phyloP scores from a whole-genome alignment of 306 rosid species.

The Boehmeria nivea region DNA sequence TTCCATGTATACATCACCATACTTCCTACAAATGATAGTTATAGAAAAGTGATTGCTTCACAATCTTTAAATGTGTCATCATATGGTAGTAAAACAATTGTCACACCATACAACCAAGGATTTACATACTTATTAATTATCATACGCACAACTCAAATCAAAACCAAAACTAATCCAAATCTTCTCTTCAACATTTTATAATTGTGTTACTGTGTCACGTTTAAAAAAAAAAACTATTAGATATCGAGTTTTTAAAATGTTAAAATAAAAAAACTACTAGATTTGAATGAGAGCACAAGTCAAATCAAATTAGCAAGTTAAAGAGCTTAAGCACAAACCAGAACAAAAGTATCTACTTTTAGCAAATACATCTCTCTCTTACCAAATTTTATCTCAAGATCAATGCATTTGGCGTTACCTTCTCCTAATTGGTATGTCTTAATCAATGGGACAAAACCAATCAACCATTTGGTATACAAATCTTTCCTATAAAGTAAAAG shows the following conservation, averaged over 20 bases:
- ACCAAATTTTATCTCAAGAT: background rate
- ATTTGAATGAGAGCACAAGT: background rate
- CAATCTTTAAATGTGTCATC: background rate
- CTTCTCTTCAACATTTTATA: no score
- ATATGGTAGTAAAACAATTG: background rate
- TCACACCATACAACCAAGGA: background rate
- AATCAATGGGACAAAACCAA: conserved; percentile 4
- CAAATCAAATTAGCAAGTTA: background rate
- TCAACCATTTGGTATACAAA: background rate
- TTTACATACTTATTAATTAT: background rate
- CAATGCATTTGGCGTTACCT: background rate
- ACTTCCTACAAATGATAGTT: background rate
- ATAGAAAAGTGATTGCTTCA: background rate
- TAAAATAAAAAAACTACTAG: background rate
- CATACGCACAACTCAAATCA: no score
- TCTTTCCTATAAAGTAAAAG: conserved; percentile 1
- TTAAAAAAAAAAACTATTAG: no score
- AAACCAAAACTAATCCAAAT: no score
- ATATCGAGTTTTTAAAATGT: background rate
- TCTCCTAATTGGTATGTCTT: conserved; percentile 8
- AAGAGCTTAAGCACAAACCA: background rate
- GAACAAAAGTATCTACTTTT: conserved; percentile 2
- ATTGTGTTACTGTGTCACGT: no score
- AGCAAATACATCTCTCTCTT: conserved; percentile 1
- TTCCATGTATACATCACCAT: no score